Percentiles rank a stretch among this genome's conserved stretches.
Conservation (phyloP, 805 yeast genomes). For the Wickerhamiella alocasiicola region DNA sequence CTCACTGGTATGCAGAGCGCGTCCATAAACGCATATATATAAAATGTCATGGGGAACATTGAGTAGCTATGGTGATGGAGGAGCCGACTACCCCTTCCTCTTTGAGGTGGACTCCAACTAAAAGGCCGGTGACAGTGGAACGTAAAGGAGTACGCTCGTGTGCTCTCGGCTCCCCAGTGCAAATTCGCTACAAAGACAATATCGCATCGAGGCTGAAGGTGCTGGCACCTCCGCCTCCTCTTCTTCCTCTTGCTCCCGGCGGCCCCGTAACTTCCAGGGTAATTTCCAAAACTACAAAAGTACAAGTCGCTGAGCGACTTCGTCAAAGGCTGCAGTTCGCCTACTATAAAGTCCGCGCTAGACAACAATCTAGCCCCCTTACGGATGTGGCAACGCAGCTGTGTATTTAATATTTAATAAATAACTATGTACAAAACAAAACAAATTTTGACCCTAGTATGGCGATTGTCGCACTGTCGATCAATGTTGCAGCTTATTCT, state of each 20-base stretch:
- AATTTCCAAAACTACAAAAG: neutral
- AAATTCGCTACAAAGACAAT: slow-evolving; percentile 7
- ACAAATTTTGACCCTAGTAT: no score
- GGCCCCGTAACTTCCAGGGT: neutral
- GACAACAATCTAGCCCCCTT: slow-evolving; percentile 7
- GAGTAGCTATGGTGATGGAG: neutral
- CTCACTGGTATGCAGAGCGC: slow-evolving; percentile 8
- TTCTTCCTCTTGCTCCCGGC: slow-evolving; percentile 6
- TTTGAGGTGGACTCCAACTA: slow-evolving; percentile 9
- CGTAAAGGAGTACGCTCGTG: neutral
- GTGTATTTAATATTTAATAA: neutral
- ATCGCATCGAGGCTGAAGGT: slow-evolving; percentile 2
- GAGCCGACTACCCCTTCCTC: slow-evolving; percentile 10
- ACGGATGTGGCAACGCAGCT: neutral
- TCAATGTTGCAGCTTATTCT: no score
- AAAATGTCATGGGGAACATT: no score
- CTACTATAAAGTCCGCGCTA: slow-evolving; percentile 13
- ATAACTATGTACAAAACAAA: neutral
- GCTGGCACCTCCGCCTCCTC: slow-evolving; percentile 13
- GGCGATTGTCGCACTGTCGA: no score
- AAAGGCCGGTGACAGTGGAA: slow-evolving; percentile 9
- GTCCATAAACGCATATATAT: slow-evolving; percentile 1
- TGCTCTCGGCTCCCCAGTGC: slow-evolving; percentile 3
- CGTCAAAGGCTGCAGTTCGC: slow-evolving; percentile 10
- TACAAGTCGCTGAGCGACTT: slow-evolving; percentile 10